phyloP scores from a whole-genome alignment of 2,329 filamentous ascomycete genomes.

The Pseudogymnoascus sp. region DNA sequence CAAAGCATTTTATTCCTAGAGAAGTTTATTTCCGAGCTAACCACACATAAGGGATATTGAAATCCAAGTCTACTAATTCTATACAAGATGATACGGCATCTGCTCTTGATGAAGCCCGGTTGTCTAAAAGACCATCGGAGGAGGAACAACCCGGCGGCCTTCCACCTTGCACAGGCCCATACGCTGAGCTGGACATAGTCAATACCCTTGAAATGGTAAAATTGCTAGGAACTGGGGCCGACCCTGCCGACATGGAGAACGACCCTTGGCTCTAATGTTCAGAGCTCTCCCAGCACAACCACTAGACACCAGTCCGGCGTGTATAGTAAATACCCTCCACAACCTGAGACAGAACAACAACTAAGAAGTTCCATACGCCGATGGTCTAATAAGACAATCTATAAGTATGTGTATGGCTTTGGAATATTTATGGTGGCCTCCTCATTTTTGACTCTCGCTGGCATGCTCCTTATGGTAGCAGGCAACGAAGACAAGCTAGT shows the following conservation, averaged over 20 bases:
- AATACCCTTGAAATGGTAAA: not conserved
- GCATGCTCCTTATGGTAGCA: too few species aligned
- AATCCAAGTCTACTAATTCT: not conserved
- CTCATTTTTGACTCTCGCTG: too few species aligned
- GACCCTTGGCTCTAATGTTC: not conserved
- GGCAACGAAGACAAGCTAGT: too few species aligned
- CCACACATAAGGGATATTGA: not conserved
- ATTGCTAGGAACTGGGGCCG: not conserved
- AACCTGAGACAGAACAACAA: not conserved
- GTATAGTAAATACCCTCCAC: not conserved
- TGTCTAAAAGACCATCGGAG: not conserved
- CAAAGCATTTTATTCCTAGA: not conserved
- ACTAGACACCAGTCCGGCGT: not conserved
- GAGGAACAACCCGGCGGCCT: not conserved
- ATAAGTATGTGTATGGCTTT: too few species aligned
- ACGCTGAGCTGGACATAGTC: not conserved
- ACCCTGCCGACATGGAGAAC: not conserved
- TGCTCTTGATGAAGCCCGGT: not conserved
- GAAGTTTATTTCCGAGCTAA: not conserved
- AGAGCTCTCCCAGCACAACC: not conserved
- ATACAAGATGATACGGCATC: not conserved
- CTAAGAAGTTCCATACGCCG: not conserved
- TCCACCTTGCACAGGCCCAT: not conserved
- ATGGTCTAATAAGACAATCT: not conserved
- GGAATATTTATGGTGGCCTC: too few species aligned